Percentiles rank a stretch among this genome's conserved stretches.
Evolutionary conservation across 176 grass and related monocot species (phyloP).

Genomic region (Oryza punctata): DNA sequence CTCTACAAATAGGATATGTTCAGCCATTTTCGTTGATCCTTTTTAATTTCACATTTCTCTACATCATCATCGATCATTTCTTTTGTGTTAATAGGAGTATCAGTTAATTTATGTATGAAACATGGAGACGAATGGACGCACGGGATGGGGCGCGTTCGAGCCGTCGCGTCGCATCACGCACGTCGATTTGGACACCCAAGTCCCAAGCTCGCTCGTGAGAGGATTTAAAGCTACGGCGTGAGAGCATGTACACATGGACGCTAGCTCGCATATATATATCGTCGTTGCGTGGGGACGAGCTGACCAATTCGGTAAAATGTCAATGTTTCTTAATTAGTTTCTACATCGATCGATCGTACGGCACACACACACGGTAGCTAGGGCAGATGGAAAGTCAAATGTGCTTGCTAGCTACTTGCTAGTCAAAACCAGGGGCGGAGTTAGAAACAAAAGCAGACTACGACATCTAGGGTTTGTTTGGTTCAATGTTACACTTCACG

Average conservation of each 20-base stretch:
- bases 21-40: not conserved
- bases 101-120: not conserved
- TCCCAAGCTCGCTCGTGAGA: not conserved
- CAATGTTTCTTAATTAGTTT: not conserved
- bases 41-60: not conserved
- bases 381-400: too few relatives aligned
- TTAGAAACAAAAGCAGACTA: not conserved
- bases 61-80: not conserved
- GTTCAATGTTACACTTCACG: too few relatives aligned
- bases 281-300: not conserved
- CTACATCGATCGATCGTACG: not conserved
- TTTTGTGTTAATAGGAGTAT: too few relatives aligned
- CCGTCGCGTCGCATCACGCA: conserved; percentile 6
- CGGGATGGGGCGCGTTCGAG: not conserved
- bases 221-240: not conserved
- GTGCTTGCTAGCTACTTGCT: not conserved
- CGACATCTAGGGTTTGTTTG: too few relatives aligned
- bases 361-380: not conserved
- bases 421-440: not conserved
- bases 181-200: not conserved
- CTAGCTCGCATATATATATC: too few relatives aligned
- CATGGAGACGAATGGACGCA: not conserved
- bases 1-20: too few relatives aligned
- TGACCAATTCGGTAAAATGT: not conserved
- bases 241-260: not conserved